These are phyloP conservation scores for Oropetium thomaeum DNA, from an alignment of 176 grass and related monocot genomes.

Conservation along the genomic window DNA sequence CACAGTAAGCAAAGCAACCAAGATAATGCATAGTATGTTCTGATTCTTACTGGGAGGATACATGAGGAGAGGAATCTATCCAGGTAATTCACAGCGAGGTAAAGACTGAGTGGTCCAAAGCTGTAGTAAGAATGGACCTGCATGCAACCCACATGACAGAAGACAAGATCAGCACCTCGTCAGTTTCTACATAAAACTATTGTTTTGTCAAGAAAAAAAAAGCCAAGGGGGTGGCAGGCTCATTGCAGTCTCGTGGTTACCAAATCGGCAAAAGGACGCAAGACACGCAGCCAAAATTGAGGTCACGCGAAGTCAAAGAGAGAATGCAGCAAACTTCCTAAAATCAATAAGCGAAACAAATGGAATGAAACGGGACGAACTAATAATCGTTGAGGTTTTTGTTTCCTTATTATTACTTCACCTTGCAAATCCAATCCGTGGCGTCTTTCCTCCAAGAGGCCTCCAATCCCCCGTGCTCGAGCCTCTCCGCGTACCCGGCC, in stretches of 20 bases:
- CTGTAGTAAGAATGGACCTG: slow-evolving; percentile 86
- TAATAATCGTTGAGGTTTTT: slow-evolving; percentile 11
- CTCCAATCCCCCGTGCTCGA: slow-evolving; percentile 51
- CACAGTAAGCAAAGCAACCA: slow-evolving; percentile 11
- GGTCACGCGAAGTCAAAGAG: slow-evolving; percentile 35
- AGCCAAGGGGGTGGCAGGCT: neutral
- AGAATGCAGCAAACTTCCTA: slow-evolving; percentile 36
- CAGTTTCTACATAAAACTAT: slow-evolving; percentile 36
- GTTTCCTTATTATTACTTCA: neutral
- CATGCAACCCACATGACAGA: slow-evolving; percentile 37
- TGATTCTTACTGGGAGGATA: slow-evolving; percentile 68
- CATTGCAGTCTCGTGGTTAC: slow-evolving; percentile 28
- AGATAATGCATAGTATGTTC: slow-evolving; percentile 14
- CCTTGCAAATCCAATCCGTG: slow-evolving; percentile 91
- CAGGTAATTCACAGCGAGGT: slow-evolving; percentile 80
- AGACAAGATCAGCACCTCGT: slow-evolving; percentile 30
- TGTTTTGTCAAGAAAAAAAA: slow-evolving; percentile 14
- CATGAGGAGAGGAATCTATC: slow-evolving; percentile 78
- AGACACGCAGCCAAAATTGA: slow-evolving; percentile 8
- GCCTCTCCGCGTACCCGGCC: slow-evolving; percentile 46
- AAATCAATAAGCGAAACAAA: slow-evolving; percentile 15
- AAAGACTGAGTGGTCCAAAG: slow-evolving; percentile 80
- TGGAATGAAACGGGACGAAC: neutral
- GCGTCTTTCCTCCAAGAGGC: slow-evolving; percentile 67
- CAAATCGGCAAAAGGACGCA: slow-evolving; percentile 33